These are phyloP conservation scores for Ceratocystiopsis minuta DNA, from an alignment of 2,329 filamentous ascomycete genomes.

Conservation along the genomic window DNA sequence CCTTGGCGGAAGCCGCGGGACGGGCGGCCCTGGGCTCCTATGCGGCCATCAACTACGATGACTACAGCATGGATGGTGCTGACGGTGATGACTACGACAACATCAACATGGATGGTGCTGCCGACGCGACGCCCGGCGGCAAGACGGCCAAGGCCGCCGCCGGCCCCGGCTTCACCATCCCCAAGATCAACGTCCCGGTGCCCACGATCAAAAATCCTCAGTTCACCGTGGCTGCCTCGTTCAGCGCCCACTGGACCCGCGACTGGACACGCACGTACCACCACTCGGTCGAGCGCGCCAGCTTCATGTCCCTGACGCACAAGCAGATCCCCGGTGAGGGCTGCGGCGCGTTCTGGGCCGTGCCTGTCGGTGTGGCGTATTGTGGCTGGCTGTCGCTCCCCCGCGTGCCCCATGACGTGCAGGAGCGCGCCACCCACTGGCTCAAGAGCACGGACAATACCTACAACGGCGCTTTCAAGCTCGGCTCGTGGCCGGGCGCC, in stretches of 20 bases:
- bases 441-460: constrained; percentile 1
- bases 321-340: constrained; percentile 8
- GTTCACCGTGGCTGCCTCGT: background rate
- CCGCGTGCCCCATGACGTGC: constrained; percentile 1
- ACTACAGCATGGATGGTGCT: too few species aligned
- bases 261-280: constrained; percentile 6
- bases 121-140: background rate
- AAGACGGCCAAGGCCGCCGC: background rate
- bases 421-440: constrained; percentile 1
- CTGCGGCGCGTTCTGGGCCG: constrained; percentile 9
- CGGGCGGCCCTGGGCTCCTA: too few species aligned
- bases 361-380: constrained; percentile 4
- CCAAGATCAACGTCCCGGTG: background rate
- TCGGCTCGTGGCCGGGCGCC: background rate
- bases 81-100: background rate
- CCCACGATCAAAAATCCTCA: constrained; percentile 1
- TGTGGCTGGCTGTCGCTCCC: constrained; percentile 7
- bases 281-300: constrained; percentile 2
- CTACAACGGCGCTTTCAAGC: constrained; percentile 1
- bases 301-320: constrained; percentile 4
- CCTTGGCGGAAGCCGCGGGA: too few species aligned
- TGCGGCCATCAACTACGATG: too few species aligned
- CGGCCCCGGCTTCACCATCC: background rate
- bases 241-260: constrained; percentile 4
- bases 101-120: background rate